Evolutionary conservation across 192 early-diverging fungal genomes (phyloP).

Genomic region (Coemansia sp.): DNA sequence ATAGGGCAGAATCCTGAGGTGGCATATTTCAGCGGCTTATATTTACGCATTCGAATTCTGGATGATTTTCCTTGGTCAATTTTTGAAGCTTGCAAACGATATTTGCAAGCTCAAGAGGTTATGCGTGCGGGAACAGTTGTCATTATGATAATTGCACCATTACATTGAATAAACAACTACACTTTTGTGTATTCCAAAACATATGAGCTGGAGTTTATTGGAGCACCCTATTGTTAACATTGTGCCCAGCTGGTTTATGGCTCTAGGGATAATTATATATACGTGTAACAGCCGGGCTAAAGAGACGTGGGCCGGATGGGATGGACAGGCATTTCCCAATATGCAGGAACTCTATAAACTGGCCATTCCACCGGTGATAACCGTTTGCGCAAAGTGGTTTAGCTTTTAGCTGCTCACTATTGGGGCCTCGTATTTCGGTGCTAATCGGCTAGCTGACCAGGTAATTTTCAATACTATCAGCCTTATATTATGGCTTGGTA

Average conservation of each 20-base stretch:
- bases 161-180: no score
- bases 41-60: slow-evolving; percentile 62
- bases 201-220: slow-evolving; percentile 69
- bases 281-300: no score
- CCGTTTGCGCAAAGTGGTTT: slow-evolving; percentile 79
- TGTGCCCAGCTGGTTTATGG: slow-evolving; percentile 67
- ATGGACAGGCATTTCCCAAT: slow-evolving; percentile 59
- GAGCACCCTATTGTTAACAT: slow-evolving; percentile 74
- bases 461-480: slow-evolving; percentile 63
- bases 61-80: slow-evolving; percentile 71
- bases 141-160: slow-evolving; percentile 61
- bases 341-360: slow-evolving; percentile 64
- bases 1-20: slow-evolving; percentile 66
- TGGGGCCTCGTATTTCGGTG: slow-evolving; percentile 75
- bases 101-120: slow-evolving; percentile 76
- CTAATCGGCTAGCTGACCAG: slow-evolving; percentile 69
- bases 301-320: slow-evolving; percentile 94
- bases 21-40: slow-evolving; percentile 58
- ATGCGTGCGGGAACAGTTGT: slow-evolving; percentile 80
- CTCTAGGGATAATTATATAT: slow-evolving; percentile 57
- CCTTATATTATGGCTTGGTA: slow-evolving; percentile 64
- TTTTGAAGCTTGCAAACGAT: slow-evolving; percentile 79
- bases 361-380: slow-evolving; percentile 75
- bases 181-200: slow-evolving; percentile 67
- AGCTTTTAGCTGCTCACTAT: slow-evolving; percentile 70